Conservation (phyloP, 495 filamentous ascomycete species). For the Penicillium simplicissimum region DNA sequence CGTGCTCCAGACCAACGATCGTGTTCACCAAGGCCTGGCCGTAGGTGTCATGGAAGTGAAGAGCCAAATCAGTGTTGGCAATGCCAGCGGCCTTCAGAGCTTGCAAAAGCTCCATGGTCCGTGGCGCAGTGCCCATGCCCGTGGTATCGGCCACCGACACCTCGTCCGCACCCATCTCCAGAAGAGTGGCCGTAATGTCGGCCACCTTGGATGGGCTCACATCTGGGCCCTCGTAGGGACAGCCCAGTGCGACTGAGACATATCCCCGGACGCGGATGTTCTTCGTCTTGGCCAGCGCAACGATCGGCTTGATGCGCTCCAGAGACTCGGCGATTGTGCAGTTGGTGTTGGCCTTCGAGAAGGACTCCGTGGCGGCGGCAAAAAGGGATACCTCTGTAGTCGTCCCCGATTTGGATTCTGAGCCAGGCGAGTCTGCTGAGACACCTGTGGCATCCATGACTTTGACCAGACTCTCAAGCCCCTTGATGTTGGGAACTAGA, state of each 20-base stretch:
- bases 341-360: conserved; percentile 90
- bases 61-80: conserved; percentile 74
- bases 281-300: conserved; percentile 66
- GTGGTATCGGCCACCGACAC: conserved; percentile 94
- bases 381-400: conserved; percentile 85
- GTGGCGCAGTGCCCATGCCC: conserved; percentile 90
- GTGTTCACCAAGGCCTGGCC: conserved; percentile 92
- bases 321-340: conserved; percentile 82
- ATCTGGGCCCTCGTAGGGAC: conserved; percentile 89
- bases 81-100: conserved; percentile 76
- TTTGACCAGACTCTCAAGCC: conserved; percentile 60
- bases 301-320: conserved; percentile 71
- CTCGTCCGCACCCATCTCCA: conserved; percentile 96
- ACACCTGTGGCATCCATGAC: conserved; percentile 43
- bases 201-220: conserved; percentile 78
- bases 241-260: conserved; percentile 91
- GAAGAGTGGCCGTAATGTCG: conserved; percentile 73
- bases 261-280: conserved; percentile 84
- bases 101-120: conserved; percentile 68
- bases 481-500: conserved; percentile 86
- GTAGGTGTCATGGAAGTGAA: conserved; percentile 98
- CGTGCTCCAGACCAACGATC: conserved; percentile 81
- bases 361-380: conserved; percentile 86
- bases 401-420: conserved; percentile 32
- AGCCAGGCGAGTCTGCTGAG: conserved; percentile 42